Percentiles rank a stretch among this genome's conserved stretches.
These are phyloP conservation scores for Podospora pseudoanserina DNA, from an alignment of 495 filamentous ascomycete species.

Conservation along the genomic window DNA sequence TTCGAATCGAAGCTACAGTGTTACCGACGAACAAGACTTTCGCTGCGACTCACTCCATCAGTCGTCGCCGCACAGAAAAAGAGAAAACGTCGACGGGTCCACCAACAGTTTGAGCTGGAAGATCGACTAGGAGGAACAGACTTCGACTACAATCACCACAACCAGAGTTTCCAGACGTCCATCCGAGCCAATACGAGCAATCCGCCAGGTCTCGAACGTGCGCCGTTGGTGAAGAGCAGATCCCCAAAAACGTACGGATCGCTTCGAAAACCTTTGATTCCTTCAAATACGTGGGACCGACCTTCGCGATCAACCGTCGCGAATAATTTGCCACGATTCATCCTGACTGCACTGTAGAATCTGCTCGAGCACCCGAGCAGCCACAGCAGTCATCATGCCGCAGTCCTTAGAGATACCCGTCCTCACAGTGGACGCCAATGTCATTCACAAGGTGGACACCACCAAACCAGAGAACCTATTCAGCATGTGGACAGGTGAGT, in stretches of 20 bases:
- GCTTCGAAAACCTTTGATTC: conserved; percentile 12
- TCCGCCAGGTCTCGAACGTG: conserved; percentile 1
- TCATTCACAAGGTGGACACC: conserved; percentile 92
- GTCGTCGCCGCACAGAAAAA: neutral
- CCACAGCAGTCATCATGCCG: conserved; percentile 32
- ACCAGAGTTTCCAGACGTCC: neutral
- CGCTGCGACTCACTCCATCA: conserved; percentile 9
- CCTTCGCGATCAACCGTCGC: conserved; percentile 25
- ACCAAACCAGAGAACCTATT: conserved; percentile 88
- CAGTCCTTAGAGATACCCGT: conserved; percentile 45
- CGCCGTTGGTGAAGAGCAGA: conserved; percentile 35
- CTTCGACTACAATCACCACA: neutral
- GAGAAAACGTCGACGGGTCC: neutral
- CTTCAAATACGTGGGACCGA: conserved; percentile 8
- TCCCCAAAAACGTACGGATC: conserved; percentile 21
- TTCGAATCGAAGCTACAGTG: conserved; percentile 2
- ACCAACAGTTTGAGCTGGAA: conserved; percentile 1
- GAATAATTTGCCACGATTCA: conserved; percentile 19
- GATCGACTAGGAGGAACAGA: neutral
- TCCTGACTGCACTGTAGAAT: conserved; percentile 16
- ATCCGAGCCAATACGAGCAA: neutral
- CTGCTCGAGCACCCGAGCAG: conserved; percentile 37
- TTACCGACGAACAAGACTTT: neutral
- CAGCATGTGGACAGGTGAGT: conserved; percentile 96
- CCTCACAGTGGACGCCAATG: conserved; percentile 77